Evolutionary conservation across 805 yeast genomes (phyloP).

Genomic region (Saccharomyces mikatae): DNA sequence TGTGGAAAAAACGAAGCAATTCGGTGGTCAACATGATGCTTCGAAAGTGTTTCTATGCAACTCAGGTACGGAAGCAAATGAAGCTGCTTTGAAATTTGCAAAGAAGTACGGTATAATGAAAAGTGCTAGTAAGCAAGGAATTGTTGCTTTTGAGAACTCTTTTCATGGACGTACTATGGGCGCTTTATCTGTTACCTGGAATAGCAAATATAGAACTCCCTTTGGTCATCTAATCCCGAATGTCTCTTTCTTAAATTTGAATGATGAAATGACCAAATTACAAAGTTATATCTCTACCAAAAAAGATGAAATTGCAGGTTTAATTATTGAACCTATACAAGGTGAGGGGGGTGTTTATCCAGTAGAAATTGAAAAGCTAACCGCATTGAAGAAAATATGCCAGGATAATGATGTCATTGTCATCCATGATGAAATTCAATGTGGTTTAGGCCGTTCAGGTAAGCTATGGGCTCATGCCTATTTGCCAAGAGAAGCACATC

Average conservation of each 20-base stretch:
- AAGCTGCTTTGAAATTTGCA: constrained; percentile 69
- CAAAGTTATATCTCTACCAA: constrained; percentile 14
- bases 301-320: constrained; percentile 58
- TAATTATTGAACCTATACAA: constrained; percentile 93
- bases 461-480: constrained; percentile 84
- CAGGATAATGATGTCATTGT: constrained; percentile 60
- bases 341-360: constrained; percentile 94
- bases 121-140: constrained; percentile 53
- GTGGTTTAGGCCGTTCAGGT: constrained; percentile 93
- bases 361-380: constrained; percentile 54
- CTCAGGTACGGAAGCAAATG: constrained; percentile 76
- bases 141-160: constrained; percentile 79
- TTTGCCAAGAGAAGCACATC: constrained; percentile 74
- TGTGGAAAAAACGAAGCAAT: constrained; percentile 55
- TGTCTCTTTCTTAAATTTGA: constrained; percentile 38
- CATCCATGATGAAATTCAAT: constrained; percentile 92
- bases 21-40: constrained; percentile 79
- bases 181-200: constrained; percentile 84
- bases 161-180: constrained; percentile 97
- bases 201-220: constrained; percentile 86
- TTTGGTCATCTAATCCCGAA: constrained; percentile 91
- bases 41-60: constrained; percentile 63
- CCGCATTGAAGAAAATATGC: constrained; percentile 60
- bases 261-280: constrained; percentile 28
- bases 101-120: constrained; percentile 67